Evolutionary conservation across 140 eudicot genomes (phyloP).

Genomic region (Cichorium intybus): DNA sequence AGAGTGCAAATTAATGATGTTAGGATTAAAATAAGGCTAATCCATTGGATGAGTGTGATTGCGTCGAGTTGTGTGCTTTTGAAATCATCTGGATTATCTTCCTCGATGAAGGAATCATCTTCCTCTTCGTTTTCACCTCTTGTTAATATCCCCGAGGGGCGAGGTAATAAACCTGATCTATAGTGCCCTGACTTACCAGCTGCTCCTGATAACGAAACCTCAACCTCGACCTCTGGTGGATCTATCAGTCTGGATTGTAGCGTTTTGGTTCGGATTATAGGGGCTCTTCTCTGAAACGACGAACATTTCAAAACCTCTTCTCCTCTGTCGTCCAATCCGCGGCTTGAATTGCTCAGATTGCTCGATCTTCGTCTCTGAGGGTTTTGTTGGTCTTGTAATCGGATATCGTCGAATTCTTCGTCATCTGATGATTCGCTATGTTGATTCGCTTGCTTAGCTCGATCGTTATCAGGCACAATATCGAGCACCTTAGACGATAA

Average conservation of each 20-base stretch:
- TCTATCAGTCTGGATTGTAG: slow-evolving; percentile 65
- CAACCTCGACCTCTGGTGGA: slow-evolving; percentile 46
- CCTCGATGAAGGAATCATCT: slow-evolving; percentile 64
- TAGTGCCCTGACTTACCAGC: slow-evolving; percentile 42
- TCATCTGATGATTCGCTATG: slow-evolving; percentile 20
- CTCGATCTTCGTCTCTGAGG: slow-evolving; percentile 27
- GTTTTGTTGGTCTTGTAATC: slow-evolving; percentile 18
- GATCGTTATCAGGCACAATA: slow-evolving; percentile 28
- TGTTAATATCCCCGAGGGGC: slow-evolving; percentile 37
- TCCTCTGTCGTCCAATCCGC: slow-evolving; percentile 17
- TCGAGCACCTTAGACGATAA: slow-evolving; percentile 26
- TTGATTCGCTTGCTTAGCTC: background rate
- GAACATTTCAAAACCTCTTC: slow-evolving; percentile 67
- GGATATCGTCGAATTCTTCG: slow-evolving; percentile 29
- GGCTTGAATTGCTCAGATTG: slow-evolving; percentile 10
- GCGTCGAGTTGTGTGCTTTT: slow-evolving; percentile 38
- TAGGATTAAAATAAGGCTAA: slow-evolving; percentile 49
- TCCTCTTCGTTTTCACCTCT: slow-evolving; percentile 57
- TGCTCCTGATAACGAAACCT: slow-evolving; percentile 27
- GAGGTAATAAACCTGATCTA: slow-evolving; percentile 44
- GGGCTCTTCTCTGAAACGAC: slow-evolving; percentile 53
- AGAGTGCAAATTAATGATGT: slow-evolving; percentile 48
- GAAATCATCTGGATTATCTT: slow-evolving; percentile 62
- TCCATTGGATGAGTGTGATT: slow-evolving; percentile 42
- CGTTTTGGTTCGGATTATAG: slow-evolving; percentile 44